Percentiles rank a stretch among this genome's conserved stretches.
phyloP scores from a whole-genome alignment of 805 yeast species.

The Ogataea allantospora region DNA sequence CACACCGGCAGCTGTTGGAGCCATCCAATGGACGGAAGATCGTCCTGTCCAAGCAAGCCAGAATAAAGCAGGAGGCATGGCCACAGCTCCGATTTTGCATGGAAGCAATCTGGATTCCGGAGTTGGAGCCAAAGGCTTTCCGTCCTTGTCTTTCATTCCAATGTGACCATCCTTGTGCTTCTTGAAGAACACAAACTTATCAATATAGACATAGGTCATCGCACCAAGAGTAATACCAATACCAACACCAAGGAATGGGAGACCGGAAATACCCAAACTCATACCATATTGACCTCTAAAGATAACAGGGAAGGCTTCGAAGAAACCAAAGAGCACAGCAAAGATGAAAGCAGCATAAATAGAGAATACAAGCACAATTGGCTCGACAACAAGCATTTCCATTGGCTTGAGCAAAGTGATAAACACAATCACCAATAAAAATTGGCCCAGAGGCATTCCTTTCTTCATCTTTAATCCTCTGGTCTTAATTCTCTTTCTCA shows the following conservation, averaged over 20 bases:
- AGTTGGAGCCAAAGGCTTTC: conserved; percentile 50
- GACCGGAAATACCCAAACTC: conserved; percentile 61
- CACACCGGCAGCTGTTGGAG: conserved; percentile 72
- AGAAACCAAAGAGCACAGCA: conserved; percentile 76
- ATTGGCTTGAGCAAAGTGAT: conserved; percentile 60
- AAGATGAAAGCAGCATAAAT: conserved; percentile 71
- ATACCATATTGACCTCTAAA: conserved; percentile 63
- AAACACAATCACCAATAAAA: conserved; percentile 44
- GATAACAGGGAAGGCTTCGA: conserved; percentile 75
- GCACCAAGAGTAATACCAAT: conserved; percentile 63
- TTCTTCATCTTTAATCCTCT: conserved; percentile 52
- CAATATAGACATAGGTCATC: conserved; percentile 46
- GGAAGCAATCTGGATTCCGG: conserved; percentile 63
- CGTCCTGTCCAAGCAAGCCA: conserved; percentile 83
- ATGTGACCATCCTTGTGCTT: conserved; percentile 61
- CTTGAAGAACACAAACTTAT: conserved; percentile 49
- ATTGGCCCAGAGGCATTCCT: conserved; percentile 34
- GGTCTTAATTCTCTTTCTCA: conserved; percentile 57
- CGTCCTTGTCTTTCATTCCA: conserved; percentile 53
- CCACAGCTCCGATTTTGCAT: conserved; percentile 65
- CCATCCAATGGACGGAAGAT: conserved; percentile 67
- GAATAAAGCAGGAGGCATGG: conserved; percentile 65
- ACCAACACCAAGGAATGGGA: conserved; percentile 72
- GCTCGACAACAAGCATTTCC: conserved; percentile 69
- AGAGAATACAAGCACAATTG: conserved; percentile 69